phyloP scores from a whole-genome alignment of 768 basidiomycete genomes.

The Mrakia blollopis region DNA sequence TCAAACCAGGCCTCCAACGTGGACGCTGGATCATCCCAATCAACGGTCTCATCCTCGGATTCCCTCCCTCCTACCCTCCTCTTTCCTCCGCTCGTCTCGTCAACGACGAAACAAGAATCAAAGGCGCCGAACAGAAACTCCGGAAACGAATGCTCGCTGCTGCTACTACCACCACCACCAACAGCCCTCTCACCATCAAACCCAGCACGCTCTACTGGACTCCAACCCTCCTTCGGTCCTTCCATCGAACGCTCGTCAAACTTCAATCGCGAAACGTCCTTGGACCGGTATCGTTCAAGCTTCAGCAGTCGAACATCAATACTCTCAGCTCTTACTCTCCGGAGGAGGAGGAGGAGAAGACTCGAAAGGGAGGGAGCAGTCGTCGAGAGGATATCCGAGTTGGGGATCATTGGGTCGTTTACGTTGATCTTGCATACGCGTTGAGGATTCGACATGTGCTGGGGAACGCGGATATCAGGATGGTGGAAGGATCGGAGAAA shows the following conservation, averaged over 20 bases:
- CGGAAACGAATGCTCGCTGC: neutral
- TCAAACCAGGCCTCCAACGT: neutral
- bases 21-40: slow-evolving; percentile 15
- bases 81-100: slow-evolving; percentile 7
- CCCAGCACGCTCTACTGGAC: slow-evolving; percentile 5
- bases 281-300: slow-evolving; percentile 3
- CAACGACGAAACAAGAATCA: neutral
- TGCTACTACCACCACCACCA: neutral
- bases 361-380: neutral
- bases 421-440: slow-evolving; percentile 11
- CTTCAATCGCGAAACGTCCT: neutral
- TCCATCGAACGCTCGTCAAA: neutral
- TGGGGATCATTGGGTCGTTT: neutral
- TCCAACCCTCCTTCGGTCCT: neutral
- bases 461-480: neutral
- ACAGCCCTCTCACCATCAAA: neutral
- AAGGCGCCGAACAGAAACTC: neutral
- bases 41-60: slow-evolving; percentile 12
- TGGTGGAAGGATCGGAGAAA: neutral
- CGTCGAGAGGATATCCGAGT: neutral
- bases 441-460: slow-evolving; percentile 4
- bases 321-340: neutral
- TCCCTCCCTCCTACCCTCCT: neutral
- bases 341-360: neutral
- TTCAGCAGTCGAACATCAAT: neutral